Conservation (phyloP, 495 filamentous ascomycete genomes). For the Glutinoglossum americanum region DNA sequence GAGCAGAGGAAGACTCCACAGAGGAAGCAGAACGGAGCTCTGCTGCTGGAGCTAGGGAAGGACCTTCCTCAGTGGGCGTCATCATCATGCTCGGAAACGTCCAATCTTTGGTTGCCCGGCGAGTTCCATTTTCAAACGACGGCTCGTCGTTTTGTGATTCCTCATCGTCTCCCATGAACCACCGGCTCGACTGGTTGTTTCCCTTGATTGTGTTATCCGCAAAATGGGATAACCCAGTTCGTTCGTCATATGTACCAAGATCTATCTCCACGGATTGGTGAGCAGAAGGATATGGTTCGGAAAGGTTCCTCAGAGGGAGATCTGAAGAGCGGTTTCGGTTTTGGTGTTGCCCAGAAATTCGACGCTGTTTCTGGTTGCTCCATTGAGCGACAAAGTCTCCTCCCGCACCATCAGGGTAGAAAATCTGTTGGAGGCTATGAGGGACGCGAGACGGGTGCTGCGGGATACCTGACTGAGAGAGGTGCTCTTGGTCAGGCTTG, state of each 20-base stretch:
- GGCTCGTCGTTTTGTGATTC: conserved; percentile 12
- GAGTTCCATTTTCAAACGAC: conserved; percentile 12
- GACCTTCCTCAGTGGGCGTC: not conserved
- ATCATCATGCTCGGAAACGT: conserved; percentile 16
- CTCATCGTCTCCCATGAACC: conserved; percentile 21
- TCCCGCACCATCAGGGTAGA: not conserved
- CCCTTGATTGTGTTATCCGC: conserved; percentile 37
- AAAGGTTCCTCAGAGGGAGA: conserved; percentile 30
- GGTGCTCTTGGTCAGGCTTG: conserved; percentile 12
- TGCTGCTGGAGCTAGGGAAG: not conserved
- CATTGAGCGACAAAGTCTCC: not conserved
- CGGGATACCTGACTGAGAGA: conserved; percentile 8
- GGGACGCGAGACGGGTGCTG: not conserved
- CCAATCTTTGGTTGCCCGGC: conserved; percentile 17
- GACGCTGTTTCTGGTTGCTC: conserved; percentile 19
- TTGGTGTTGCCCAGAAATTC: conserved; percentile 27
- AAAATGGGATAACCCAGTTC: conserved; percentile 23
- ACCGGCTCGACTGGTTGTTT: conserved; percentile 4
- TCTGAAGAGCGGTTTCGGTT: conserved; percentile 18
- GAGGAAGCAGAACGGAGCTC: not conserved
- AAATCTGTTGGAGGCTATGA: conserved; percentile 1
- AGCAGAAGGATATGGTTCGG: conserved; percentile 21
- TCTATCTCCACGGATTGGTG: conserved; percentile 33
- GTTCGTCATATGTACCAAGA: conserved; percentile 22
- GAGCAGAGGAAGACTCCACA: not conserved